Evolutionary conservation across 2,329 filamentous ascomycete species (phyloP).

Genomic region (Scedosporium apiospermum): DNA sequence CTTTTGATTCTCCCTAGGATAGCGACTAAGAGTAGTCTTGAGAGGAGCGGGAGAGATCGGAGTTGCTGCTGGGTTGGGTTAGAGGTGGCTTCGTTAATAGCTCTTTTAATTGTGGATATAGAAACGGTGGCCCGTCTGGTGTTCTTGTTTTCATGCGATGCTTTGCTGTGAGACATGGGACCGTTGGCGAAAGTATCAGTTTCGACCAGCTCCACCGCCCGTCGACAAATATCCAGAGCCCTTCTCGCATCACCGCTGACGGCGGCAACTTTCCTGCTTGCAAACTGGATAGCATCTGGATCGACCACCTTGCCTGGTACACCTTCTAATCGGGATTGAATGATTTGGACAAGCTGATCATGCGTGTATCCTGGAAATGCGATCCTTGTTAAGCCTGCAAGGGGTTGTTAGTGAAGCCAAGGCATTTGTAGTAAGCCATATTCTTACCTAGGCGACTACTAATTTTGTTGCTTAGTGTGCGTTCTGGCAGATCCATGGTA

Average conservation of each 20-base stretch:
- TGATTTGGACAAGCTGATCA: constrained; percentile 94
- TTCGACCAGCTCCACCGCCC: constrained; percentile 92
- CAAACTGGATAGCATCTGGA: constrained; percentile 89
- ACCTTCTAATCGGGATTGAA: constrained; percentile 82
- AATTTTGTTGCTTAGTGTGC: constrained; percentile 97
- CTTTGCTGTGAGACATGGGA: not conserved
- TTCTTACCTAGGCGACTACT: constrained; percentile 66
- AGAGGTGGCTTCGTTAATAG: constrained; percentile 89
- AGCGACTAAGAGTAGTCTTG: constrained; percentile 79
- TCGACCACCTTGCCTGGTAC: constrained; percentile 87
- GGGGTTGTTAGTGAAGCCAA: not conserved
- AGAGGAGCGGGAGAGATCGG: constrained; percentile 67
- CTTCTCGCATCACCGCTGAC: constrained; percentile 90
- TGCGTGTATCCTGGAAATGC: constrained; percentile 97
- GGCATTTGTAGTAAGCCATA: not conserved
- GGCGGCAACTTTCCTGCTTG: constrained; percentile 89
- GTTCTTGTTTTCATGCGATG: constrained; percentile 21
- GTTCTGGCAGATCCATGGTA: constrained; percentile 95
- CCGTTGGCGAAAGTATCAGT: constrained; percentile 35
- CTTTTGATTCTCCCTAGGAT: constrained; percentile 69
- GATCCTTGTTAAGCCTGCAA: constrained; percentile 69
- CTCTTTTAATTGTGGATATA: constrained; percentile 85
- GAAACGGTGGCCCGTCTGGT: constrained; percentile 53
- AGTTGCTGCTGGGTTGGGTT: constrained; percentile 88
- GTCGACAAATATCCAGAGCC: constrained; percentile 87